phyloP scores from a whole-genome alignment of 768 basidiomycete species.

The Suillus subaureus region DNA sequence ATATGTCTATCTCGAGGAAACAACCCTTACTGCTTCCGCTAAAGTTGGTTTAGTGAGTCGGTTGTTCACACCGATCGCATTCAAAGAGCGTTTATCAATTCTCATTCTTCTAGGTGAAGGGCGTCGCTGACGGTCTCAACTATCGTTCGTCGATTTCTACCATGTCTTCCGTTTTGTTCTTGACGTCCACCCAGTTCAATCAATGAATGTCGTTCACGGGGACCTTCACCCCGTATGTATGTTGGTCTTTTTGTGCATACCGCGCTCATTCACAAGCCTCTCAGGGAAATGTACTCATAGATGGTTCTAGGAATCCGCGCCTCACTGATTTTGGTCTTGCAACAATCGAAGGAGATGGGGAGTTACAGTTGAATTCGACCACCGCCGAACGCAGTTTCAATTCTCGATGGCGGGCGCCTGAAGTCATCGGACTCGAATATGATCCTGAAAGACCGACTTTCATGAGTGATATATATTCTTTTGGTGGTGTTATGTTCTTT shows the following conservation, averaged over 20 bases:
- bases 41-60: not conserved
- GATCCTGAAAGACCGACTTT: not conserved
- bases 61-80: not conserved
- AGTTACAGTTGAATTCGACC: not conserved
- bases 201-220: not conserved
- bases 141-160: not conserved
- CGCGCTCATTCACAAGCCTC: not conserved
- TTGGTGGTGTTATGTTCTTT: not conserved
- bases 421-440: not conserved
- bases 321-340: not conserved
- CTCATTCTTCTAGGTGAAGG: not conserved
- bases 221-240: not conserved
- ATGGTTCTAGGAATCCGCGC: not conserved
- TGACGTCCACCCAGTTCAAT: not conserved
- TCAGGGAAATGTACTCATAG: not conserved
- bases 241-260: not conserved
- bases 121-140: not conserved
- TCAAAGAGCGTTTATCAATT: not conserved
- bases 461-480: not conserved
- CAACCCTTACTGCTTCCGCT: not conserved
- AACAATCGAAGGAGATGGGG: not conserved
- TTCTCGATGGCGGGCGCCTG: not conserved
- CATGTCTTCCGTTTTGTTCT: not conserved
- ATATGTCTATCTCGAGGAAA: accelerated
- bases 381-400: not conserved